Conservation (phyloP, 75 land plant genomes). For the Ceratopteris richardii region DNA sequence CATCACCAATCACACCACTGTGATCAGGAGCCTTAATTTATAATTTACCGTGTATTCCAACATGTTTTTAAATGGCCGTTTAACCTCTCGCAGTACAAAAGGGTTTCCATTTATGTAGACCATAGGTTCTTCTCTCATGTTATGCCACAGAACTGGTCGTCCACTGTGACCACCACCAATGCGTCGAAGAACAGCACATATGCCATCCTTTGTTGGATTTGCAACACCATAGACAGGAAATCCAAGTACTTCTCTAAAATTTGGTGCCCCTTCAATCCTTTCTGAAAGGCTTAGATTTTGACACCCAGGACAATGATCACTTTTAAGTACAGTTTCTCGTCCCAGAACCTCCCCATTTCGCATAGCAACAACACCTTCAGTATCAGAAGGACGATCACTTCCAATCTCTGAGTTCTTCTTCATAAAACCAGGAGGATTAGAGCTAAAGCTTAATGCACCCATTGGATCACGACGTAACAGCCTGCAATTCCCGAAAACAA, state of each 20-base stretch:
- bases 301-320: conserved; percentile 98
- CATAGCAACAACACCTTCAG: conserved; percentile 70
- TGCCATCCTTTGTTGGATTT: conserved; percentile 91
- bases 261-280: conserved; percentile 93
- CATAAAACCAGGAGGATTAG: conserved; percentile 36
- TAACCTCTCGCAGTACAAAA: conserved; percentile 95
- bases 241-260: conserved; percentile 79
- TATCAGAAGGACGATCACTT: conserved; percentile 64
- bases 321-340: conserved; percentile 81
- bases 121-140: conserved; percentile 98
- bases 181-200: conserved; percentile 66
- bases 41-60: conserved; percentile 72
- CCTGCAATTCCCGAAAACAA: conserved; percentile 29
- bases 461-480: conserved; percentile 92
- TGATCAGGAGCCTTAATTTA: too few species aligned
- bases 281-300: conserved; percentile 67
- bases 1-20: too few species aligned
- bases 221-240: conserved; percentile 98
- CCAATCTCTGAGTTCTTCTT: conserved; percentile 40
- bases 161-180: conserved; percentile 56
- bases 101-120: conserved; percentile 95
- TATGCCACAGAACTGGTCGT: conserved; percentile 85
- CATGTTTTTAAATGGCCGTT: conserved; percentile 94
- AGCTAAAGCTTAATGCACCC: conserved; percentile 86
- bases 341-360: conserved; percentile 94